phyloP scores from a whole-genome alignment of 805 yeast species.

The Wickerhamiella alocasiicola region DNA sequence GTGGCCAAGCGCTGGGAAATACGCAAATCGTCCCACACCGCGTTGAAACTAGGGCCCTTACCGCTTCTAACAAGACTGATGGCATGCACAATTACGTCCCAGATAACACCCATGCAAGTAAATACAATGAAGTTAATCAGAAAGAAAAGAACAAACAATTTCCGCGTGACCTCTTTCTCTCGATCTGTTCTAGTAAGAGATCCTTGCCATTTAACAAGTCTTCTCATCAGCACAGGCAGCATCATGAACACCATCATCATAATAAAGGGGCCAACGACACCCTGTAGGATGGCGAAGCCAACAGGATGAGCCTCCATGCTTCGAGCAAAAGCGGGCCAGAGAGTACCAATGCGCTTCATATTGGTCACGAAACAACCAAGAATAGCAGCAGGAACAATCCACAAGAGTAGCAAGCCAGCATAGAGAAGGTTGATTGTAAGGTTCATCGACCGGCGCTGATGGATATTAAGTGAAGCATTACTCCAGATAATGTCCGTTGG shows the following conservation, averaged over 20 bases:
- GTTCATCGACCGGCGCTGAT: constrained; percentile 25
- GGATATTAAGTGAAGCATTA: constrained; percentile 23
- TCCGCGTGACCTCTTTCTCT: constrained; percentile 28
- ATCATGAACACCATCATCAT: constrained; percentile 27
- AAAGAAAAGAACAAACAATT: constrained; percentile 29
- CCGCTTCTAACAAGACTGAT: constrained; percentile 14
- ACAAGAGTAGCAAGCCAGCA: constrained; percentile 23
- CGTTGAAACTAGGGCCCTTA: constrained; percentile 17
- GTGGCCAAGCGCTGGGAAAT: constrained; percentile 27
- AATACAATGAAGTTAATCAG: constrained; percentile 30
- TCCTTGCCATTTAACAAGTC: constrained; percentile 30
- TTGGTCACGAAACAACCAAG: constrained; percentile 31
- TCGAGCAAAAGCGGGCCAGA: constrained; percentile 27
- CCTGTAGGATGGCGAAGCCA: constrained; percentile 29
- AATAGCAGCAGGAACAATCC: constrained; percentile 32
- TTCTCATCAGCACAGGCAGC: constrained; percentile 28
- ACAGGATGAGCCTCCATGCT: constrained; percentile 22
- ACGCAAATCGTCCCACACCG: constrained; percentile 23
- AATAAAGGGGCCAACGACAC: constrained; percentile 29
- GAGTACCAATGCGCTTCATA: constrained; percentile 26
- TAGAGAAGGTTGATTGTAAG: constrained; percentile 26
- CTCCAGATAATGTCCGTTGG: constrained; percentile 30
- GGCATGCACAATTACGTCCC: constrained; percentile 28
- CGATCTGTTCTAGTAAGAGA: constrained; percentile 28
- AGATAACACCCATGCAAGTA: constrained; percentile 29